phyloP scores from a whole-genome alignment of 2,329 filamentous ascomycete genomes.

The Hypoxylon sp. region DNA sequence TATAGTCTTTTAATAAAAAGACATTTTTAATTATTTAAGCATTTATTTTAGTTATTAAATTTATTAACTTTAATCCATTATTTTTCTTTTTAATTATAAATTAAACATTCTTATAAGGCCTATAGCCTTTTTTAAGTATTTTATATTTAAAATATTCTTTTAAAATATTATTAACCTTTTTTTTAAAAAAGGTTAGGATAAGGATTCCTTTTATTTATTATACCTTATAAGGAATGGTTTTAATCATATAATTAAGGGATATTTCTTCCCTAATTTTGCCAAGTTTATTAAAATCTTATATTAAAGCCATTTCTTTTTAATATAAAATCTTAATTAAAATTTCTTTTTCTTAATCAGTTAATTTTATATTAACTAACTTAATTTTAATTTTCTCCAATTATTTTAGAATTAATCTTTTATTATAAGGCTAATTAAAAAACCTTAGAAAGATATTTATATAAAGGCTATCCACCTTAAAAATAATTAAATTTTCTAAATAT shows the following conservation, averaged over 20 bases:
- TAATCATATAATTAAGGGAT: conserved; percentile 1
- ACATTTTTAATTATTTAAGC: not conserved
- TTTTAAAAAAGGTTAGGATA: not conserved
- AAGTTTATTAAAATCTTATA: no score
- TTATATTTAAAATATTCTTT: not conserved
- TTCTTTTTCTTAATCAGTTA: not conserved
- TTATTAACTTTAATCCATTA: no score
- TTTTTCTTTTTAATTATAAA: conserved; percentile 1
- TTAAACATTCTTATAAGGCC: not conserved
- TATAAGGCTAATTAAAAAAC: no score
- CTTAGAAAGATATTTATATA: no score
- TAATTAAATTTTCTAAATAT: no score
- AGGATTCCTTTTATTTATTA: conserved; percentile 3
- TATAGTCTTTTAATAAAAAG: not conserved
- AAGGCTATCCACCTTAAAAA: no score
- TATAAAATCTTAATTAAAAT: not conserved
- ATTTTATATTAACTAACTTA: no score
- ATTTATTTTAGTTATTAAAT: not conserved
- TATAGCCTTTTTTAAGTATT: not conserved
- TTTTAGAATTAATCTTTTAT: no score
- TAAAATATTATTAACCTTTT: no score
- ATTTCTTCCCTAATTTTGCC: not conserved
- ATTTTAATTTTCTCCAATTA: no score
- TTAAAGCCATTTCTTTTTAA: not conserved
- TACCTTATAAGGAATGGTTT: not conserved